Evolutionary conservation across 2,329 filamentous ascomycete genomes (phyloP), one percentile per base, ranked within the genome.

Genomic region (Aspergillus caelatus): DNA sequence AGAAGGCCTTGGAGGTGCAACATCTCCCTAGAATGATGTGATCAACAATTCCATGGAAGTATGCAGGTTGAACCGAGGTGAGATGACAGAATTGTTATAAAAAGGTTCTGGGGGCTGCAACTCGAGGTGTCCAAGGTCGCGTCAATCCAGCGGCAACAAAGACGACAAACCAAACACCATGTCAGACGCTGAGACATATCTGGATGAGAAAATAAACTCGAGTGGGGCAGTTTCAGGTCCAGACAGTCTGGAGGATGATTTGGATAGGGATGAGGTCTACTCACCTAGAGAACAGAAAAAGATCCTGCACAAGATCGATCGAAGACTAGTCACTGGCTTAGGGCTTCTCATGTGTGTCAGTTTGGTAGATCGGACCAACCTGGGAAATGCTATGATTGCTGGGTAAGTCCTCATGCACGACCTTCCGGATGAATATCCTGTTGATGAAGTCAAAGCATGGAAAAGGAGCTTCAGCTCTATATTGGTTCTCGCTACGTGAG

Each of bases 351-450:
- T 67, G n/a, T 62, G 59, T 4, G 65, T 70, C 10, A 63, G 60
- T 10, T 45, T 70, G 16, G 67, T 70, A 16, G 68, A 70, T 28
- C 64, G 68, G 8, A 61, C 62, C 2, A 70, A 70, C 23, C 21
- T 69, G 6, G 65, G 66, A 0, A 60, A 63, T 7, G 67, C 68
- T 34, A 56, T 62, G 2, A 54, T 70, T 6, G 65, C 68, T 7
- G 68, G 67, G 2, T 48, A 48, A 48, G 21, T 23, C 23, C 12
- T 23, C 4, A 8, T 26, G 3, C 11, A 28, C 5, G 1, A 14
- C 23, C 6, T 12, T 23, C 11, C 5, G 4, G 43, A 23, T 23
- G 11, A 3, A 16, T 46, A 12, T 46, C 5, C 12, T 16, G 45
- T 10, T 48, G 12, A 48, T 26, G 6, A 14, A 12, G n/a, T 11